Percentiles rank a stretch among this genome's conserved stretches.
phyloP scores from a whole-genome alignment of 78 protist species.

The Diacronema lutheri region DNA sequence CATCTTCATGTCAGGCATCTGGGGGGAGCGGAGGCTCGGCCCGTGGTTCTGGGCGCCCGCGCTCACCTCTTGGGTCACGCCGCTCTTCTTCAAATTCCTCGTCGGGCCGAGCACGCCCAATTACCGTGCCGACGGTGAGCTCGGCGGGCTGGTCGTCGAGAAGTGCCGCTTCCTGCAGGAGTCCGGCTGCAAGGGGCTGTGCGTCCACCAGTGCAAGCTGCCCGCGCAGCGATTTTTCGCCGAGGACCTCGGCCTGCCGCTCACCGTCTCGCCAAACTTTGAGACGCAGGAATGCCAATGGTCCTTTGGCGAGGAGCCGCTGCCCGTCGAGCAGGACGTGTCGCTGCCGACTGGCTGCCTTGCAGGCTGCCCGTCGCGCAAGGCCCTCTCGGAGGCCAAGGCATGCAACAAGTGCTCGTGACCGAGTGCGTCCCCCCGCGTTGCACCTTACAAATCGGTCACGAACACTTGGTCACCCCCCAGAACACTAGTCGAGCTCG shows the following conservation, averaged over 20 bases:
- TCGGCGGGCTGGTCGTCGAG: background rate
- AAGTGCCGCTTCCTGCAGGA: constrained; percentile 12
- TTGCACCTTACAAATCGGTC: too few relatives aligned
- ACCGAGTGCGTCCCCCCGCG: too few relatives aligned
- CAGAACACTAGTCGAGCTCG: too few relatives aligned
- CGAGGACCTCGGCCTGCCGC: background rate
- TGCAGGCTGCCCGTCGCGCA: background rate
- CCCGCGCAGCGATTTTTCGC: background rate
- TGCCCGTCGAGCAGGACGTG: background rate
- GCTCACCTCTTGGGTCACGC: background rate
- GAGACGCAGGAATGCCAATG: constrained; percentile 25
- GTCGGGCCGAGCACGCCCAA: background rate
- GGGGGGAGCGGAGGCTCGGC: background rate
- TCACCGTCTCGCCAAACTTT: background rate
- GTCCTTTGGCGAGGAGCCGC: background rate
- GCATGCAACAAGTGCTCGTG: too few relatives aligned
- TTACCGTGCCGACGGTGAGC: background rate
- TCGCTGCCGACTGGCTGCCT: background rate
- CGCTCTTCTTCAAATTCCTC: background rate
- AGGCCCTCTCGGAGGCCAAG: background rate
- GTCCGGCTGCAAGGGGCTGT: constrained; percentile 1
- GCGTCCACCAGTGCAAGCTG: constrained; percentile 11
- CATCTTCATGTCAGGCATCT: background rate
- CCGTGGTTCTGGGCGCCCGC: background rate
- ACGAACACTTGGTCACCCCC: too few relatives aligned